These are phyloP conservation scores for Chaetomiaceae sp. DNA, from an alignment of 2,329 filamentous ascomycete genomes.

Conservation along the genomic window DNA sequence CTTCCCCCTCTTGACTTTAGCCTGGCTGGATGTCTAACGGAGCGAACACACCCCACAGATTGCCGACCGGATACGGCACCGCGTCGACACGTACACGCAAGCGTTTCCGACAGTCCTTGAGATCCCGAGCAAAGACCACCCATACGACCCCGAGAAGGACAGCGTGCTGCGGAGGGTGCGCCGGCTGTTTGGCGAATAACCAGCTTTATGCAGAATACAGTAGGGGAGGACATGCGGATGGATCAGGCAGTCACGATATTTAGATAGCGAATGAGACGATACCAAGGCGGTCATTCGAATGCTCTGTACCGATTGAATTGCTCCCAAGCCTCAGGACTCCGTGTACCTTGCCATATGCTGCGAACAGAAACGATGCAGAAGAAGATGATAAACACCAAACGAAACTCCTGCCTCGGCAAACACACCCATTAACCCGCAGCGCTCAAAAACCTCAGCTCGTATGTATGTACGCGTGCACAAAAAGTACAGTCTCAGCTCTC, in stretches of 20 bases:
- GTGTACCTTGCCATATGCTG: constrained; percentile 5
- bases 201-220: neutral
- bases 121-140: constrained; percentile 97
- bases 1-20: no score
- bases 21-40: no score
- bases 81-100: constrained; percentile 84
- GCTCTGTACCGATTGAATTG: neutral
- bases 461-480: constrained; percentile 15
- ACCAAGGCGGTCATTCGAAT: constrained; percentile 5
- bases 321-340: constrained; percentile 8
- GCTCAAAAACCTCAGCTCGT: neutral
- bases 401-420: constrained; percentile 3
- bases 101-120: constrained; percentile 95
- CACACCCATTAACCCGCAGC: neutral
- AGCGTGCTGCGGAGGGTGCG: constrained; percentile 86
- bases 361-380: constrained; percentile 1
- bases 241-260: neutral
- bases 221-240: neutral
- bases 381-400: neutral
- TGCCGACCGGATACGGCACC: constrained; percentile 86
- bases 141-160: constrained; percentile 98
- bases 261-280: neutral
- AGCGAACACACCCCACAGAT: constrained; percentile 50
- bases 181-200: constrained; percentile 61
- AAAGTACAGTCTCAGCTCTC: neutral